Percentiles rank a stretch among this genome's conserved stretches.
These are phyloP conservation scores for Melanogaster broomeanus DNA, from an alignment of 768 basidiomycete genomes.

Conservation along the genomic window DNA sequence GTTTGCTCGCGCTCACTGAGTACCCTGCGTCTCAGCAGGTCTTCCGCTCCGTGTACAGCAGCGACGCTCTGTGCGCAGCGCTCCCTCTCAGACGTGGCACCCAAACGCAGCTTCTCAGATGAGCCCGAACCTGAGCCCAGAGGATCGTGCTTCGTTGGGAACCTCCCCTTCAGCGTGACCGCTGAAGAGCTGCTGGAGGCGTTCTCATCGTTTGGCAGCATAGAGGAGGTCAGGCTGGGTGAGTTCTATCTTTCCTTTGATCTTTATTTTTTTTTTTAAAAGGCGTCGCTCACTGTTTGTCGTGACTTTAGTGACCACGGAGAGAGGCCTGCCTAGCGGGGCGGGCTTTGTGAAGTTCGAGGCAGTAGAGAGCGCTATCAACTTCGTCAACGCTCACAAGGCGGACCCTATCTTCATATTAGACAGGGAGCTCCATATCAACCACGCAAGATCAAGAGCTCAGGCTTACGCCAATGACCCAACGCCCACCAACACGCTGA, in stretches of 20 bases:
- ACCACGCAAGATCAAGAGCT: constrained; percentile 34
- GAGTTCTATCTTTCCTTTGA: constrained; percentile 23
- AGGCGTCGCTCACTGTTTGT: neutral
- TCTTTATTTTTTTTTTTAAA: too few relatives aligned
- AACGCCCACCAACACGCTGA: constrained; percentile 33
- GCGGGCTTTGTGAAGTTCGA: constrained; percentile 48
- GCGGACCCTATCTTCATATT: constrained; percentile 51
- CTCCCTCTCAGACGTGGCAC: constrained; percentile 20
- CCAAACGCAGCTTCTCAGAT: neutral
- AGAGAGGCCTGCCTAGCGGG: constrained; percentile 43
- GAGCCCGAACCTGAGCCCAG: constrained; percentile 32
- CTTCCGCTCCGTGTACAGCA: neutral
- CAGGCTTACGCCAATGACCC: neutral
- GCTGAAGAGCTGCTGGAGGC: constrained; percentile 42
- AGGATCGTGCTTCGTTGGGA: constrained; percentile 47
- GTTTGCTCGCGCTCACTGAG: constrained; percentile 15
- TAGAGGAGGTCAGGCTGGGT: constrained; percentile 43
- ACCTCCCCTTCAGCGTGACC: constrained; percentile 51
- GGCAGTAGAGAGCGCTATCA: constrained; percentile 36
- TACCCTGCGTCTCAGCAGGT: constrained; percentile 4
- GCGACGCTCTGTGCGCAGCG: constrained; percentile 11
- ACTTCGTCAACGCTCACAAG: constrained; percentile 34
- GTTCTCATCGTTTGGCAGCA: constrained; percentile 45
- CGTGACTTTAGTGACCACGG: constrained; percentile 17
- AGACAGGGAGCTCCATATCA: constrained; percentile 45